Conservation (phyloP, 2,329 filamentous ascomycete species). For the Hypoxylon sp. region DNA sequence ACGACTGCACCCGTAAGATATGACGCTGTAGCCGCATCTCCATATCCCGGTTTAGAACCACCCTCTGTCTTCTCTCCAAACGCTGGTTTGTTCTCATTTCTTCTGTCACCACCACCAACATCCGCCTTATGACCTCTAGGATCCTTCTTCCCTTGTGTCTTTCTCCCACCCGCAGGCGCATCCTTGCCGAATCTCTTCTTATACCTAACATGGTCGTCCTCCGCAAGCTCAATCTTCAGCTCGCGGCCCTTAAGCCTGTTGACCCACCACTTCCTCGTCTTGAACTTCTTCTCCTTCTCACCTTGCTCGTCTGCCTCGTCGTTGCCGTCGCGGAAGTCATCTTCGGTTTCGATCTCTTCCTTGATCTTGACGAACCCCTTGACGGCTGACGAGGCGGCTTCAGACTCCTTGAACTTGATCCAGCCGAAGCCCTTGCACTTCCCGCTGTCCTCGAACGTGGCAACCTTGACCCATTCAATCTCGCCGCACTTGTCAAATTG, state of each 20-base stretch:
- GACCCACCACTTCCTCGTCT: constrained; percentile 83
- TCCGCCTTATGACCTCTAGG: background rate
- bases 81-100: constrained; percentile 39
- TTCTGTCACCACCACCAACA: constrained; percentile 6
- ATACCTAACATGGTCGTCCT: constrained; percentile 90
- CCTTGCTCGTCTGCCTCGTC: constrained; percentile 51
- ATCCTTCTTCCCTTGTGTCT: constrained; percentile 22
- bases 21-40: constrained; percentile 69
- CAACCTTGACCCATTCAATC: constrained; percentile 86
- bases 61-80: constrained; percentile 57
- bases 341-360: constrained; percentile 74
- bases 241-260: constrained; percentile 85
- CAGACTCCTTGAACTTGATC: constrained; percentile 88
- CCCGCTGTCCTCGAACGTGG: constrained; percentile 95
- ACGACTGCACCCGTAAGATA: constrained; percentile 83
- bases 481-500: constrained; percentile 90
- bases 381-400: constrained; percentile 82
- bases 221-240: constrained; percentile 91
- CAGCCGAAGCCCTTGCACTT: constrained; percentile 99
- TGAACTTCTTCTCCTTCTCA: constrained; percentile 65
- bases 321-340: constrained; percentile 70
- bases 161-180: constrained; percentile 57
- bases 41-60: constrained; percentile 59
- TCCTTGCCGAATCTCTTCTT: constrained; percentile 94
- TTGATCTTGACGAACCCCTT: constrained; percentile 84